phyloP scores from a whole-genome alignment of 371 early-diverging fungal species.

The Homolaphlyctis polyrhiza region DNA sequence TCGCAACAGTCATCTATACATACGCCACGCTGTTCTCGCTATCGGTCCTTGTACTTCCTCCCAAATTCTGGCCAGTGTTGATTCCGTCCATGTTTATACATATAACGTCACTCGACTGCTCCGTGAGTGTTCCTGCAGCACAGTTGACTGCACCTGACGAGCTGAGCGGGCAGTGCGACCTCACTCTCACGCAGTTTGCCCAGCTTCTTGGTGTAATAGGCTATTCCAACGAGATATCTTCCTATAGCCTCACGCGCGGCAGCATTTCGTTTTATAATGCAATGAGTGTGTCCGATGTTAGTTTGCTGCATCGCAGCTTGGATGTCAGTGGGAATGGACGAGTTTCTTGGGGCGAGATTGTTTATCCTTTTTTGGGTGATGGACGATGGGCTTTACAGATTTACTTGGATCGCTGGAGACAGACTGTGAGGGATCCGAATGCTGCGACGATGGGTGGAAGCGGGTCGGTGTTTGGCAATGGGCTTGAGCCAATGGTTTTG shows the following conservation, averaged over 20 bases:
- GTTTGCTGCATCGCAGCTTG: not conserved
- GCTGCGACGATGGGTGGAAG: no score
- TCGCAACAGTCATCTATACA: no score
- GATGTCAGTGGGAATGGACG: not conserved
- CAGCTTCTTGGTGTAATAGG: not conserved
- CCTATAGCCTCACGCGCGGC: no score
- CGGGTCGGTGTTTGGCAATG: no score
- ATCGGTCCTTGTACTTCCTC: no score
- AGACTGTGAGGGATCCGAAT: no score
- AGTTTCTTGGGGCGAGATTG: not conserved
- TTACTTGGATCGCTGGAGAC: slow-evolving; percentile 4
- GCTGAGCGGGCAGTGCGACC: not conserved
- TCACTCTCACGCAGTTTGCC: not conserved
- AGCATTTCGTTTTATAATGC: no score
- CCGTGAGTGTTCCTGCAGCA: not conserved
- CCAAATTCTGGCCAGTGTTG: no score
- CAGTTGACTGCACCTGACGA: not conserved
- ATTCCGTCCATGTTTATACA: no score
- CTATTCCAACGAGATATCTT: no score
- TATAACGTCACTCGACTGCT: not conserved
- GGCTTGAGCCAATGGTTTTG: no score
- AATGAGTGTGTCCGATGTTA: not conserved
- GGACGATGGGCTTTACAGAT: not conserved
- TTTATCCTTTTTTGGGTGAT: slow-evolving; percentile 1
- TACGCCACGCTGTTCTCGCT: no score